These are phyloP conservation scores for Torulaspora quercuum DNA, from an alignment of 805 yeast genomes.

Conservation along the genomic window DNA sequence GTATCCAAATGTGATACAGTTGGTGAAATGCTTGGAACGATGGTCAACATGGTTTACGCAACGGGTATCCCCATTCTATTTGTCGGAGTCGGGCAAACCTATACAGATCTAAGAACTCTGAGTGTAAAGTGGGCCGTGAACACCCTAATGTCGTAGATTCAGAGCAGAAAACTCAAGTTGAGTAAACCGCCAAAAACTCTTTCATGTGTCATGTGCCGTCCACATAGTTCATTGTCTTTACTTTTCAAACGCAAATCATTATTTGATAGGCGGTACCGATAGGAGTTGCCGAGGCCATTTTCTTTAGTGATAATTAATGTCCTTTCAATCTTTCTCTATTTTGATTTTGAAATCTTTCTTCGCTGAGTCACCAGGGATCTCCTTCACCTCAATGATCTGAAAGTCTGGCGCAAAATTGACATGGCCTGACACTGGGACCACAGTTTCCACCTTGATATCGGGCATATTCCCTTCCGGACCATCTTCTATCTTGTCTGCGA, in stretches of 20 bases:
- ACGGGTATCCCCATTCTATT: conserved; percentile 93
- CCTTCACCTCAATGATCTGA: conserved; percentile 45
- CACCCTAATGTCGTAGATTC: conserved; percentile 69
- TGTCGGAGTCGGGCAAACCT: conserved; percentile 96
- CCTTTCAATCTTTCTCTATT: conserved; percentile 4
- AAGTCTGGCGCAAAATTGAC: conserved; percentile 65
- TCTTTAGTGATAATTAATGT: too few species aligned
- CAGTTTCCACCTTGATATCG: conserved; percentile 61
- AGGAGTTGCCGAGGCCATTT: too few species aligned
- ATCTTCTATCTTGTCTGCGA: conserved; percentile 42
- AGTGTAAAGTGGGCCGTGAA: conserved; percentile 92
- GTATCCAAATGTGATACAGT: conserved; percentile 96
- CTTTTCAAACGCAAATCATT: too few species aligned
- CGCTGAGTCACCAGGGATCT: conserved; percentile 1
- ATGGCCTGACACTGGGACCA: conserved; percentile 49
- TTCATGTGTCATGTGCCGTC: too few species aligned
- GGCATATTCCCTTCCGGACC: conserved; percentile 83
- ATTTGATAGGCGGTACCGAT: too few species aligned
- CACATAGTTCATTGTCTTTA: too few species aligned
- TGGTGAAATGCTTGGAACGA: conserved; percentile 92
- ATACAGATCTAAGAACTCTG: conserved; percentile 85
- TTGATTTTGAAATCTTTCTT: conserved; percentile 1
- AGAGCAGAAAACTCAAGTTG: conserved; percentile 9
- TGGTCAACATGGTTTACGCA: conserved; percentile 96
- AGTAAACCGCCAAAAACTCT: too few species aligned